Evolutionary conservation across 129 eudicot species (phyloP), one percentile per base, ranked within the genome.

Genomic region (Ambrosia trifida): DNA sequence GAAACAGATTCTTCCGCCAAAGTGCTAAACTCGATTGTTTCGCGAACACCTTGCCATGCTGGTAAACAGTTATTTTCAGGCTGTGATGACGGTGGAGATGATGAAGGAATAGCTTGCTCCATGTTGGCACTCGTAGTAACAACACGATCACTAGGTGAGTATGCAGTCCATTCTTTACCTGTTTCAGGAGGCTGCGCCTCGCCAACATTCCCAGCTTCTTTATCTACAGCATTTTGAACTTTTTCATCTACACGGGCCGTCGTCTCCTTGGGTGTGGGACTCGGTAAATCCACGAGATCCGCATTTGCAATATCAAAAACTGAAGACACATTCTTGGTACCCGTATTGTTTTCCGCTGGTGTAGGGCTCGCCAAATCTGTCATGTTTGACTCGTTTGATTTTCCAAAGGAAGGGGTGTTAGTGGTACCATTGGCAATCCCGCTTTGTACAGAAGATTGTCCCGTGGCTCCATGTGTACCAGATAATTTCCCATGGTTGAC

Each of bases 1-100:
- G 97, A 91, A 44, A 91, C 96, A 11, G 93, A 91, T 60, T 91
- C 97, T 83, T 91, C 97, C 30, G 88, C 96, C 80, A 88, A 70
- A 57, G 94, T 87, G 76, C 85, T 85, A 60, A 91, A 87, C 81
- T 88, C 97, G 16, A 91, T 91, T 4, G 81, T 85, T 65, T 86
- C 96, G 62, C 56, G 61, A 2, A 61, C 79, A 16, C 80, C 78
- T 52, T 83, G 89, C 95, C 95, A 87, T 31, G 81, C 60, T 35
- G 77, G 36, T 46, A 57, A 1, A 68, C 11, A 20, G 66, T 43
- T 66, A 61, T 38, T 38, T 28, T 3, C 76, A 28, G 67, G 76
- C 52, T 75, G 82, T 5, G 79, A 65, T 41, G 67, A 57, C 13
- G 64, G 51, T 11, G 64, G 74, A 4, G 80, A 38, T 3, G 89